phyloP scores from a whole-genome alignment of 129 eudicot genomes.

The Apium graveolens region DNA sequence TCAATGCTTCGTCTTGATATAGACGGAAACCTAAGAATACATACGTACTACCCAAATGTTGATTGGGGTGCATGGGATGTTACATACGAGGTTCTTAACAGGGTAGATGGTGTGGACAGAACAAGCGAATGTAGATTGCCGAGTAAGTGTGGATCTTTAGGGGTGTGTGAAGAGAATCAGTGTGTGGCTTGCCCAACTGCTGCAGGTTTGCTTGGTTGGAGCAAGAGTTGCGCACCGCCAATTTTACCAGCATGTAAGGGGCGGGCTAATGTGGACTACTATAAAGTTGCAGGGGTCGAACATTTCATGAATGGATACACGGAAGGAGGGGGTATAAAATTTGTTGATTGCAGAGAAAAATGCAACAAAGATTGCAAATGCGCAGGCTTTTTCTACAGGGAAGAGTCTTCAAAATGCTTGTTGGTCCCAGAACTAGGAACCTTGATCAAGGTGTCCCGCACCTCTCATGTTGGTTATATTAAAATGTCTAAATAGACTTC shows the following conservation, averaged over 20 bases:
- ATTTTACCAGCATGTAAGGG: slow-evolving; percentile 24
- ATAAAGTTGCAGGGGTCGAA: slow-evolving; percentile 22
- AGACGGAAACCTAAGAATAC: slow-evolving; percentile 36
- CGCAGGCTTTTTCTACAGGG: slow-evolving; percentile 29
- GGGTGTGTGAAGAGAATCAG: slow-evolving; percentile 32
- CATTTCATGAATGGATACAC: background rate
- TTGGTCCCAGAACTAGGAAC: slow-evolving; percentile 30
- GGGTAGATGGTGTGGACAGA: slow-evolving; percentile 2
- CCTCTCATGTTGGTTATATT: slow-evolving; percentile 28
- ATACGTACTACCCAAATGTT: slow-evolving; percentile 26
- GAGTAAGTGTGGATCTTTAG: slow-evolving; percentile 30
- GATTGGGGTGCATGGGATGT: slow-evolving; percentile 39
- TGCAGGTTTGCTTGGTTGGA: slow-evolving; percentile 41
- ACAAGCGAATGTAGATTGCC: slow-evolving; percentile 34
- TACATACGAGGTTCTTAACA: slow-evolving; percentile 20
- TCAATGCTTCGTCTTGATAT: slow-evolving; percentile 35
- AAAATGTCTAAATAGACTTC: slow-evolving; percentile 22
- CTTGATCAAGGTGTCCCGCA: slow-evolving; percentile 21
- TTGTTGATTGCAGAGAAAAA: background rate
- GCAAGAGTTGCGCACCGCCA: slow-evolving; percentile 32
- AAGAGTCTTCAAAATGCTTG: slow-evolving; percentile 33
- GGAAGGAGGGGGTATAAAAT: background rate
- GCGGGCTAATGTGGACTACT: slow-evolving; percentile 20
- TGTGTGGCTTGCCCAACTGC: slow-evolving; percentile 47
- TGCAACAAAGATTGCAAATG: slow-evolving; percentile 31